These are phyloP conservation scores for Silene uniflora DNA, from an alignment of 148 eudicot species.

Conservation along the genomic window DNA sequence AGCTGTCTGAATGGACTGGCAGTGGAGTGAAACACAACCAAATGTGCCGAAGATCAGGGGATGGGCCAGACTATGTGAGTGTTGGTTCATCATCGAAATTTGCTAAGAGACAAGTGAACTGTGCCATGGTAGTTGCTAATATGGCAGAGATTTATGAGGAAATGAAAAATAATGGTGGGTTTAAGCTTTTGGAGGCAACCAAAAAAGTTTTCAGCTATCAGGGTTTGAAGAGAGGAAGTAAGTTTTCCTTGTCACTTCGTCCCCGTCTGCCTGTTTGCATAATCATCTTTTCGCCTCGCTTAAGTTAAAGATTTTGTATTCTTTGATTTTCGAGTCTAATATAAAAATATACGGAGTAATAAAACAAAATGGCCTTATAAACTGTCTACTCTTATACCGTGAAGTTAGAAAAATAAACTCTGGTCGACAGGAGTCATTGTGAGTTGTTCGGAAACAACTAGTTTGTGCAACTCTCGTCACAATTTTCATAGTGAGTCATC, in stretches of 20 bases:
- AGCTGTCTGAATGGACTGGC: constrained; percentile 44
- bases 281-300: too few species aligned
- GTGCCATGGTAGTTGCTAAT: constrained; percentile 53
- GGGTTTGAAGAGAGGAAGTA: constrained; percentile 46
- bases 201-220: constrained; percentile 34
- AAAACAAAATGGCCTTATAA: too few species aligned
- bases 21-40: constrained; percentile 52
- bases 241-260: constrained; percentile 22
- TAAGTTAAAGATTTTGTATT: too few species aligned
- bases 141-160: constrained; percentile 44
- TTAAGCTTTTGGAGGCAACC: constrained; percentile 39
- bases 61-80: neutral
- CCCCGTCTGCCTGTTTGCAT: too few species aligned
- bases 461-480: too few species aligned
- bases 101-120: constrained; percentile 42
- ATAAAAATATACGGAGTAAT: too few species aligned
- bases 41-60: constrained; percentile 35
- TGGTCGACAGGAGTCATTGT: too few species aligned
- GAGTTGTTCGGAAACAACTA: too few species aligned
- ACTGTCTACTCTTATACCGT: too few species aligned
- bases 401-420: too few species aligned
- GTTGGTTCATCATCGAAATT: constrained; percentile 21
- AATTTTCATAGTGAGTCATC: too few species aligned
- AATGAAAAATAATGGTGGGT: constrained; percentile 34
- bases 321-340: too few species aligned